Conservation (phyloP, 768 basidiomycete genomes). For the Mycena crocata region DNA sequence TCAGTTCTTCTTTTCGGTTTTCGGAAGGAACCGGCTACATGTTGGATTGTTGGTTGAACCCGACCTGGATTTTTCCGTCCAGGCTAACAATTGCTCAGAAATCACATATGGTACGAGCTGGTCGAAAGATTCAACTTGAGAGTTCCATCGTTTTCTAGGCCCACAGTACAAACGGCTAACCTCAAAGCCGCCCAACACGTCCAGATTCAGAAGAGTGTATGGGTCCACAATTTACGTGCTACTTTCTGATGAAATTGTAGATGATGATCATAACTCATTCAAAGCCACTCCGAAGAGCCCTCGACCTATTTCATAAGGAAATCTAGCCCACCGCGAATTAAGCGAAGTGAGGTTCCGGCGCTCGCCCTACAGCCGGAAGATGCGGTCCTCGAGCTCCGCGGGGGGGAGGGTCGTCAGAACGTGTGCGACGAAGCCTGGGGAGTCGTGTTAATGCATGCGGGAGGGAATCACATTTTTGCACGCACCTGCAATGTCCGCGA, state of each 20-base stretch:
- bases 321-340: too few species aligned
- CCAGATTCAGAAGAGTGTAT: constrained; percentile 13
- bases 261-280: constrained; percentile 18
- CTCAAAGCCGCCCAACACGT: constrained; percentile 8
- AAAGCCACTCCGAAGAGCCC: constrained; percentile 15
- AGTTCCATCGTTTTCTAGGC: constrained; percentile 6
- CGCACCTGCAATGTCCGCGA: too few species aligned
- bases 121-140: too few species aligned
- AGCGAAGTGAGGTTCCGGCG: too few species aligned
- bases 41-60: constrained; percentile 11
- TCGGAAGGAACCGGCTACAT: constrained; percentile 13
- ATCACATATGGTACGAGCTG: constrained; percentile 9
- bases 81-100: background rate
- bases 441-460: too few species aligned
- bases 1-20: constrained; percentile 15
- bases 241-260: background rate
- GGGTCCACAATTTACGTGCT: background rate
- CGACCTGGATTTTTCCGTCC: background rate
- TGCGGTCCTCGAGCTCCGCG: too few species aligned
- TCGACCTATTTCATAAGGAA: background rate
- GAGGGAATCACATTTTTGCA: too few species aligned
- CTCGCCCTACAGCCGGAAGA: too few species aligned
- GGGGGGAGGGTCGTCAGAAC: too few species aligned
- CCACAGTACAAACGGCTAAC: constrained; percentile 6
- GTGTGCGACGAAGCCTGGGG: too few species aligned